Conservation (phyloP, 169 alveolate species). For the Neospora caninum region DNA sequence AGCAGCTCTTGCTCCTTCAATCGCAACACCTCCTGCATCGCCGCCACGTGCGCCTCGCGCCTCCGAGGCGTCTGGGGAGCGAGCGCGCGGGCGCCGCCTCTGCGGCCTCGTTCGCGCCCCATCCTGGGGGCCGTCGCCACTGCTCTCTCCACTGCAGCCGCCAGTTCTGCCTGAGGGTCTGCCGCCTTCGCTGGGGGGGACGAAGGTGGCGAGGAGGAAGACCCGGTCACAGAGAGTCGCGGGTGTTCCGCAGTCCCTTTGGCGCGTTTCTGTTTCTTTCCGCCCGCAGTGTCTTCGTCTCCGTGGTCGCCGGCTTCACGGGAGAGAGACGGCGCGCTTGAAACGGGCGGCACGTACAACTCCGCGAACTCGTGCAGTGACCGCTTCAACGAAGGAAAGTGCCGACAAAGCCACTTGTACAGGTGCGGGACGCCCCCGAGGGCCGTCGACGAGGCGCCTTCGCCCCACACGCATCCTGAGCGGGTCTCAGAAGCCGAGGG, state of each 20-base stretch:
- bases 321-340: neutral
- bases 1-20: neutral
- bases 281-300: neutral
- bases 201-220: neutral
- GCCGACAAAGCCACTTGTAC: conserved; percentile 62
- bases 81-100: conserved; percentile 8
- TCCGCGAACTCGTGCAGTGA: neutral
- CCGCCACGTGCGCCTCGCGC: neutral
- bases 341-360: neutral
- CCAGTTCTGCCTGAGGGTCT: neutral
- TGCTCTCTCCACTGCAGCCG: neutral
- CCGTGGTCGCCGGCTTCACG: neutral
- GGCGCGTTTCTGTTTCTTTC: neutral
- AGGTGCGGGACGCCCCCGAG: conserved; percentile 49
- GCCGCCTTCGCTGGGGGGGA: neutral
- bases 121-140: neutral
- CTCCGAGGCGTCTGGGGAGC: neutral
- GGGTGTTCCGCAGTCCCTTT: neutral
- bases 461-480: too few relatives aligned
- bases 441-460: neutral
- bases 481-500: too few relatives aligned
- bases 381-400: conserved; percentile 38
- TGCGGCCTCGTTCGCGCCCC: too few relatives aligned
- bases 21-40: conserved; percentile 1
- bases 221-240: neutral